A percentile compares a stretch with the other conserved stretches of the same genome.
Conservation (phyloP, 2,329 filamentous ascomycete genomes). For the Fulvia fulva region DNA sequence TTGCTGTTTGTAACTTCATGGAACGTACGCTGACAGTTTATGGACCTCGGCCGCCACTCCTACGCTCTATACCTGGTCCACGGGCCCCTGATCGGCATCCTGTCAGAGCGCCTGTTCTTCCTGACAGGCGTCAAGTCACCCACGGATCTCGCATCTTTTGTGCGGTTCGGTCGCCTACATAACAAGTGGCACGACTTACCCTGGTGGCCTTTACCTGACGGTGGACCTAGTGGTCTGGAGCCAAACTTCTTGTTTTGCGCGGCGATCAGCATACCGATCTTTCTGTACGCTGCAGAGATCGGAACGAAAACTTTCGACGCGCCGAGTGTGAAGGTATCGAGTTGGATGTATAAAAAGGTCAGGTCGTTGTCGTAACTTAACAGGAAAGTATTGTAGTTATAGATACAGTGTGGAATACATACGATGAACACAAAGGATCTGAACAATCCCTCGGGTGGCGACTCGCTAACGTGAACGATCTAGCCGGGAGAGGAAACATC, state of each 20-base stretch:
- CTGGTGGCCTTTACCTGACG: conserved; percentile 27
- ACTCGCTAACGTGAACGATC: no score
- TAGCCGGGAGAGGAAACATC: no score
- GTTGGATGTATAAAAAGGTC: conserved; percentile 22
- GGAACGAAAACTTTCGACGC: conserved; percentile 26
- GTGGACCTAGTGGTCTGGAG: conserved; percentile 22
- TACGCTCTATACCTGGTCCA: conserved; percentile 63
- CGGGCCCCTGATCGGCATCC: conserved; percentile 72
- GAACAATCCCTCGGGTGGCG: no score
- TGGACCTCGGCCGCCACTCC: conserved; percentile 56
- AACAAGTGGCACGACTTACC: conserved; percentile 21
- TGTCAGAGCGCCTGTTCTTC: conserved; percentile 95
- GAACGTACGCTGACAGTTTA: conserved; percentile 4
- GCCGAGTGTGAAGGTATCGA: conserved; percentile 21
- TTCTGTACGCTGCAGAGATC: conserved; percentile 27
- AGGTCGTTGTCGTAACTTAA: conserved; percentile 16
- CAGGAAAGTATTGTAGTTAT: not conserved
- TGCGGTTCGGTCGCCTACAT: conserved; percentile 17
- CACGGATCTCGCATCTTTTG: conserved; percentile 15
- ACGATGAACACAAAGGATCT: not conserved
- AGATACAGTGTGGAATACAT: not conserved
- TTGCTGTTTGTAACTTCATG: not conserved
- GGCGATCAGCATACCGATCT: conserved; percentile 21
- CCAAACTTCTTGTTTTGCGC: conserved; percentile 26
- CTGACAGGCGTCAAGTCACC: conserved; percentile 25